Conservation (phyloP, 2,329 filamentous ascomycete species). For the Fulvia fulva region DNA sequence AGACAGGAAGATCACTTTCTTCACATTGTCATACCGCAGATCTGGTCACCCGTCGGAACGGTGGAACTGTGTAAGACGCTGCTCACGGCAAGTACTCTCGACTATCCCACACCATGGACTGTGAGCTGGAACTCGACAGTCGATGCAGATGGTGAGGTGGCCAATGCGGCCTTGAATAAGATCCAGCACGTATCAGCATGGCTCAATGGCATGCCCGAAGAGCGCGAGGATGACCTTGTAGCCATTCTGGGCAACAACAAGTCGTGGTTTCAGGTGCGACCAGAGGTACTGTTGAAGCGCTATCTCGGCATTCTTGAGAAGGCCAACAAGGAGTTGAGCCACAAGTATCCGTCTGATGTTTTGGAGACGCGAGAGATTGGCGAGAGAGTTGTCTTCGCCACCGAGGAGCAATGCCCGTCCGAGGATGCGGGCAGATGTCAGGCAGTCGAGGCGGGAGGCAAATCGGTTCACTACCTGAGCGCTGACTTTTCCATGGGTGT, state of each 20-base stretch:
- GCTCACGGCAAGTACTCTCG: conserved; percentile 9
- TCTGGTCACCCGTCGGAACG: not conserved
- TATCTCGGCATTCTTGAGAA: conserved; percentile 6
- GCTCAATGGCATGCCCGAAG: conserved; percentile 1
- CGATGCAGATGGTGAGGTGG: not conserved
- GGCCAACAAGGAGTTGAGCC: not conserved
- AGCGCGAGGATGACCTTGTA: conserved; percentile 7
- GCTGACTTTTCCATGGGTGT: conserved; percentile 8
- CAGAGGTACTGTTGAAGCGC: conserved; percentile 12
- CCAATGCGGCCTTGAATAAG: conserved; percentile 4
- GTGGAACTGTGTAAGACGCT: conserved; percentile 14
- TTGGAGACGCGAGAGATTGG: not conserved
- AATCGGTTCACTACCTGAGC: conserved; percentile 10
- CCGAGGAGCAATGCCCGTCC: conserved; percentile 4
- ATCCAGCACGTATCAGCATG: conserved; percentile 7
- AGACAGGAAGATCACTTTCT: not conserved
- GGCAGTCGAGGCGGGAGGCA: conserved; percentile 3
- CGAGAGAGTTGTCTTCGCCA: conserved; percentile 10
- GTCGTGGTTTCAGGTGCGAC: conserved; percentile 15
- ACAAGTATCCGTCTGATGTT: not conserved
- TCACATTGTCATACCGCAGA: conserved; percentile 10
- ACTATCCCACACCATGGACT: conserved; percentile 13
- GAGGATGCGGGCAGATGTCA: conserved; percentile 1
- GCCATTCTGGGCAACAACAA: conserved; percentile 9
- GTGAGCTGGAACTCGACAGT: conserved; percentile 4